Conservation (phyloP, 495 filamentous ascomycete genomes). For the Aspergillus saccharolyticus region DNA sequence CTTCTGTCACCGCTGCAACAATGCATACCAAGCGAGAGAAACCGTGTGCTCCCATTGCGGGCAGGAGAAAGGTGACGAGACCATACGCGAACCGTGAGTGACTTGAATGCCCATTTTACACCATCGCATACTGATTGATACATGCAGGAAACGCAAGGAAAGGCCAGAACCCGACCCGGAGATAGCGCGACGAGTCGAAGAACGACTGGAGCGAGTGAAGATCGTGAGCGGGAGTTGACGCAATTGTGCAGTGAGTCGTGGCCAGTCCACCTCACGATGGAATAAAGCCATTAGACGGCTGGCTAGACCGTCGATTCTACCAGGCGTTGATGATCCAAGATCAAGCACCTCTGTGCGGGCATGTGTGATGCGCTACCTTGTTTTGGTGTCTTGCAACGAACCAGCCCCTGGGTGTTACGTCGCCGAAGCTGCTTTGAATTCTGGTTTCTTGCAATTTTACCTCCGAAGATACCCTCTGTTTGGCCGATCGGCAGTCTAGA, state of each 20-base stretch:
- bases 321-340: not conserved
- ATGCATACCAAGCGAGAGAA: constrained; percentile 43
- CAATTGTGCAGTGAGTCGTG: not conserved
- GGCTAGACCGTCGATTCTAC: too few species aligned
- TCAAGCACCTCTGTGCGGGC: not conserved
- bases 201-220: constrained; percentile 46
- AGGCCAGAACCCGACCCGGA: constrained; percentile 63
- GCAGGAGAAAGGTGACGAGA: constrained; percentile 48
- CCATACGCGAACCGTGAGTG: constrained; percentile 49
- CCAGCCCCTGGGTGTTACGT: too few species aligned
- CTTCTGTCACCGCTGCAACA: constrained; percentile 60
- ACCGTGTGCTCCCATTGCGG: constrained; percentile 57
- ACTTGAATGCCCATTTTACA: not conserved
- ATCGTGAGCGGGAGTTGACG: constrained; percentile 15
- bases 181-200: constrained; percentile 54
- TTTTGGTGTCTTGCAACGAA: too few species aligned
- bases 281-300: too few species aligned
- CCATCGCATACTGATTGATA: constrained; percentile 16
- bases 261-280: not conserved
- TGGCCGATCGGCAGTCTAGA: not conserved
- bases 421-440: too few species aligned
- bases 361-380: too few species aligned
- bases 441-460: too few species aligned
- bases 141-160: constrained; percentile 50
- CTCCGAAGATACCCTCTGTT: too few species aligned